These are phyloP conservation scores for Tolypocladium tropicale DNA, from an alignment of 2,329 filamentous ascomycete genomes.

Conservation along the genomic window DNA sequence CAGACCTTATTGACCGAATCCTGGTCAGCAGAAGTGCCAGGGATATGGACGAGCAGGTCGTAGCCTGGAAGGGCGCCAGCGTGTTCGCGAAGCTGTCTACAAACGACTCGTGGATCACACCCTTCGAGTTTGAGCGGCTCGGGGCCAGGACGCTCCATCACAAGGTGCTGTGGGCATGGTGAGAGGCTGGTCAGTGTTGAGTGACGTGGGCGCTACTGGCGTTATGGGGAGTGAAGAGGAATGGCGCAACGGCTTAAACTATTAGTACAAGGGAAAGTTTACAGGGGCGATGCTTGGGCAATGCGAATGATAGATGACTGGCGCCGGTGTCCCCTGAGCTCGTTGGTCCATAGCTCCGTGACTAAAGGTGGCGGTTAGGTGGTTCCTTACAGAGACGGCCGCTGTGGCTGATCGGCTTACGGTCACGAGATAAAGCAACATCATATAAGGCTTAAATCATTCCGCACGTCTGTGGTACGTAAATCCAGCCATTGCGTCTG, in stretches of 20 bases:
- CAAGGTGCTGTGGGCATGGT: conserved; percentile 61
- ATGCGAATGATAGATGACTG: background rate
- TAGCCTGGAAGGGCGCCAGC: conserved; percentile 94
- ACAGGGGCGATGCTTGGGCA: background rate
- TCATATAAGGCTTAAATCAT: background rate
- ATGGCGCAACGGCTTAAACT: background rate
- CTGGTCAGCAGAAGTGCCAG: conserved; percentile 63
- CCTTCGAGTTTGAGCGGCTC: conserved; percentile 77
- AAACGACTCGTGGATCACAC: conserved; percentile 92
- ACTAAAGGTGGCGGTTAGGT: background rate
- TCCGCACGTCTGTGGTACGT: background rate
- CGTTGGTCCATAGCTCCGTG: background rate
- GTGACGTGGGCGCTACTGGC: background rate
- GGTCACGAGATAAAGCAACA: background rate
- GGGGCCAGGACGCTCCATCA: conserved; percentile 75
- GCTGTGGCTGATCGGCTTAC: background rate
- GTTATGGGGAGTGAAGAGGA: background rate
- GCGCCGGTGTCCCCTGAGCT: background rate
- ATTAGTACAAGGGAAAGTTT: background rate
- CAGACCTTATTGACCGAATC: conserved; percentile 50
- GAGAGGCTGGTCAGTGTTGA: conserved; percentile 1
- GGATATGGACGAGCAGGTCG: conserved; percentile 95
- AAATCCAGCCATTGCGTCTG: background rate
- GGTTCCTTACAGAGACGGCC: background rate
- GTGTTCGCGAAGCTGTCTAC: conserved; percentile 88